phyloP scores from a whole-genome alignment of 805 yeast genomes.

The Spathaspora boniae region DNA sequence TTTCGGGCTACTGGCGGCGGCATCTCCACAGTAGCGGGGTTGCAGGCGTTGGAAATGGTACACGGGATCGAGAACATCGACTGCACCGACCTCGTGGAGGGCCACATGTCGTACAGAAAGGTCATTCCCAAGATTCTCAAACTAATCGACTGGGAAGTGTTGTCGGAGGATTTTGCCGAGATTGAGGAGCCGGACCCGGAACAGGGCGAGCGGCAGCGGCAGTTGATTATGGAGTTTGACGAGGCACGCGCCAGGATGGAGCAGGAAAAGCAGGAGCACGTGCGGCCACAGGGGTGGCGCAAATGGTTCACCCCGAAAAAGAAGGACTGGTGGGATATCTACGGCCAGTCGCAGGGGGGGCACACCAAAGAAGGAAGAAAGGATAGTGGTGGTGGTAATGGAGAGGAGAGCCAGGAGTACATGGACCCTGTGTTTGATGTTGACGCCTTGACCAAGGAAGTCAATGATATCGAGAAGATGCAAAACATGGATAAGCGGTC shows the following conservation, averaged over 20 bases:
- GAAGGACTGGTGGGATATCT: conserved; percentile 59
- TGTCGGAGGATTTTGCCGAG: conserved; percentile 89
- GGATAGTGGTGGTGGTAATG: conserved; percentile 13
- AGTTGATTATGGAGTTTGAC: conserved; percentile 80
- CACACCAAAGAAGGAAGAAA: conserved; percentile 13
- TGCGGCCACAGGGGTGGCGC: conserved; percentile 43
- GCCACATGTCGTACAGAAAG: conserved; percentile 96
- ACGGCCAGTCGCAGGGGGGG: conserved; percentile 37
- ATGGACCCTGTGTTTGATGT: conserved; percentile 41
- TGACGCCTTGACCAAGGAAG: conserved; percentile 40
- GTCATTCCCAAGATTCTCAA: conserved; percentile 82
- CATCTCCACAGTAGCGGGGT: conserved; percentile 83
- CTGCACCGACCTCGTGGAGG: conserved; percentile 82
- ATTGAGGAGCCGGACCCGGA: conserved; percentile 96
- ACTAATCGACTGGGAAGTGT: conserved; percentile 70
- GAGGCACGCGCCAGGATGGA: conserved; percentile 69
- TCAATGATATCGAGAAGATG: conserved; percentile 40
- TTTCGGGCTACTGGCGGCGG: conserved; percentile 97
- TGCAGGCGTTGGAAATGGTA: conserved; percentile 64
- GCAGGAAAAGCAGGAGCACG: conserved; percentile 30
- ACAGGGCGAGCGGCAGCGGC: conserved; percentile 75
- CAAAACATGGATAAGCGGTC: conserved; percentile 19
- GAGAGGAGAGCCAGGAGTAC: conserved; percentile 12
- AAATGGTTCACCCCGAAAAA: conserved; percentile 46
- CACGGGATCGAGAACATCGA: conserved; percentile 79